Base-by-base conservation (phyloP, 1,284 basidiomycete species). In the Peniophora sp. region DNA sequence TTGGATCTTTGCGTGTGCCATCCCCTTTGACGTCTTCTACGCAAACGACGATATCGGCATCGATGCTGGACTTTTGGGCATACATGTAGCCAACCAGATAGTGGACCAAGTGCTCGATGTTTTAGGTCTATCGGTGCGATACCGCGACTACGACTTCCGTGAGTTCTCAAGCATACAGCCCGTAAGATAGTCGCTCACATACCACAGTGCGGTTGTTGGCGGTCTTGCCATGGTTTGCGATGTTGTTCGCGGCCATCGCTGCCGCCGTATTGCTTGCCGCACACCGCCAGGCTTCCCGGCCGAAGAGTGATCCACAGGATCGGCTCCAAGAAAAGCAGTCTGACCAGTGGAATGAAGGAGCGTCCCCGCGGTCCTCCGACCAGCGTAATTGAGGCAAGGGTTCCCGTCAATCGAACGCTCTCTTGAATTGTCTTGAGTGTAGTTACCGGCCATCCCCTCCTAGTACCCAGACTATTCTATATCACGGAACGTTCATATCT, bases 21-120 rank as follows among this genome's bases (percentile, higher is more conserved):
- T 83, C 19, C 70, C 80, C 1, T 79, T 73, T 62, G 77, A 76
- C 41, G 59, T 69, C 58, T 77, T 75, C 61, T 77, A 77, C 55
- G 71, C 71, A 17, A 81, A 66, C 45, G 66, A 71, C n/a, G 59
- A 62, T 27, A 79, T 75, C 12, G 63, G 66, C 39, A 66, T 83
- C 50, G 60, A 61, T 17, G 80, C 77, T 3, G 69, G 64, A 44
- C 51, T 80, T 47, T 66, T 63, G 3, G 62, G 59, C 5, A 24
- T 67, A 1, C 56, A 63, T 25, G 51, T 85, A 10, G 70, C 77
- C 1, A 59, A 63, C 3, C 50, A 56, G 2, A 24, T 71, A 3
- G 64, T 85, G 34, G 62, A 74, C 55, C 53, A 55, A 17, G 59
- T 70, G 12, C 68, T 75, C 57, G 51, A 58, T 14, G 49, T 54